Conservation (phyloP, 306 rosid species). For the Luffa aegyptiaca region DNA sequence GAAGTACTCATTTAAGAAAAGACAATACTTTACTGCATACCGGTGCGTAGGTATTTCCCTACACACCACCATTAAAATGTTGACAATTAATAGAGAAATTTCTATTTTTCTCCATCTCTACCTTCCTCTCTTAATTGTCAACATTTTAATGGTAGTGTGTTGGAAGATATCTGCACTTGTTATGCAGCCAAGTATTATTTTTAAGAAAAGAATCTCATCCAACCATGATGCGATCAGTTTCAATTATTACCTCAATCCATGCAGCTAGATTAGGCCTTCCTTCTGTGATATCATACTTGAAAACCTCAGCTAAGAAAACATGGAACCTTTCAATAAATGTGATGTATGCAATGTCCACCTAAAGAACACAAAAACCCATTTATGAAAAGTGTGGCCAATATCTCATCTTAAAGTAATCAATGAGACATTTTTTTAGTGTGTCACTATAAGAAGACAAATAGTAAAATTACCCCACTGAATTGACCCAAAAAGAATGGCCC, state of each 20-base stretch:
- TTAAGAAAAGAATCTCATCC: background rate
- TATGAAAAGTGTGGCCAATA: background rate
- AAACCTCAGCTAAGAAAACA: slow-evolving; percentile 23
- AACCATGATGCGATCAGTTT: background rate
- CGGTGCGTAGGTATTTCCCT: no score
- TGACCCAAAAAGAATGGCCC: slow-evolving; percentile 77
- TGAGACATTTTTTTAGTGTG: background rate
- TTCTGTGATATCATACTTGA: slow-evolving; percentile 39
- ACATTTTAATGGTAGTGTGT: no score
- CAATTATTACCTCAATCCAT: slow-evolving; percentile 45
- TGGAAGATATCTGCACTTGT: no score
- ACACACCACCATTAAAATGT: no score
- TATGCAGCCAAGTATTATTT: no score
- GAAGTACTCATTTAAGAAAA: background rate
- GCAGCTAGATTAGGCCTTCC: slow-evolving; percentile 54
- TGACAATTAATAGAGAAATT: no score
- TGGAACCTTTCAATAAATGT: slow-evolving; percentile 60
- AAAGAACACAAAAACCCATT: slow-evolving; percentile 16
- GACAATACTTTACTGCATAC: no score
- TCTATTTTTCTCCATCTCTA: no score
- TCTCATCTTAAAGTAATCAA: background rate
- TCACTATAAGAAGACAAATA: background rate
- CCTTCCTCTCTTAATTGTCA: no score
- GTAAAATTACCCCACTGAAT: slow-evolving; percentile 45
- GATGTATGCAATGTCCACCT: slow-evolving; percentile 65